phyloP scores from a whole-genome alignment of 2,329 filamentous ascomycete species.

The Phialophora verrucosa region DNA sequence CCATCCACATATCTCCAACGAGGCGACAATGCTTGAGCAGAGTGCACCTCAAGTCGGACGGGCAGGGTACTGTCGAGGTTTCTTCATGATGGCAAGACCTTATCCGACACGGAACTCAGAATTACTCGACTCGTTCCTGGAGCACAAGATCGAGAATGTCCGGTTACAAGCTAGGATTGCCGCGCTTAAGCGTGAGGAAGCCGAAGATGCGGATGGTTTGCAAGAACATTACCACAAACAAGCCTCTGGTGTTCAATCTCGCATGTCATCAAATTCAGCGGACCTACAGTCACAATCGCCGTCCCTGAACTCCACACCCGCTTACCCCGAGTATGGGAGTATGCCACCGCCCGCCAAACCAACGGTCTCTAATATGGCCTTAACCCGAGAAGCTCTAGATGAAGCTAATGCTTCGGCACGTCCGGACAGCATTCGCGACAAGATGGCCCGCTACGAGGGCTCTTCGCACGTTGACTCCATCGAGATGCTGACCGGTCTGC shows the following conservation, averaged over 20 bases:
- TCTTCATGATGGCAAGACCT: constrained; percentile 90
- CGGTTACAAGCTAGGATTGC: constrained; percentile 81
- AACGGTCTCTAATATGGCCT: constrained; percentile 65
- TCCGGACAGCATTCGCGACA: constrained; percentile 79
- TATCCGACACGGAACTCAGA: constrained; percentile 88
- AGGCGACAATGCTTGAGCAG: constrained; percentile 49
- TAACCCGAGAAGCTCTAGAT: constrained; percentile 81
- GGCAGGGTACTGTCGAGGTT: constrained; percentile 78
- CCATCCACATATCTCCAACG: constrained; percentile 82
- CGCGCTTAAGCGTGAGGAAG: constrained; percentile 83
- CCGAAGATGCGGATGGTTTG: constrained; percentile 74
- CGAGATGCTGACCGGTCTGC: constrained; percentile 87
- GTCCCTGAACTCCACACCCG: constrained; percentile 29
- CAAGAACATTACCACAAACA: constrained; percentile 46
- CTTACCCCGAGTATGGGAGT: constrained; percentile 45
- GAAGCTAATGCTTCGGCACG: constrained; percentile 68
- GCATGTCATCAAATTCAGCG: constrained; percentile 33
- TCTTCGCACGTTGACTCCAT: constrained; percentile 82
- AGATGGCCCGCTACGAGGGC: constrained; percentile 81
- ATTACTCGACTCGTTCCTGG: constrained; percentile 87
- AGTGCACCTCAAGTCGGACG: constrained; percentile 68
- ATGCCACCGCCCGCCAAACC: constrained; percentile 73
- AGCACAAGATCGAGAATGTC: constrained; percentile 97
- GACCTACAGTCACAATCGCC: constrained; percentile 32
- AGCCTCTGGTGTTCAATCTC: constrained; percentile 32